Base-by-base conservation (phyloP, 495 filamentous ascomycete species). In the Penicillium roqueforti region DNA sequence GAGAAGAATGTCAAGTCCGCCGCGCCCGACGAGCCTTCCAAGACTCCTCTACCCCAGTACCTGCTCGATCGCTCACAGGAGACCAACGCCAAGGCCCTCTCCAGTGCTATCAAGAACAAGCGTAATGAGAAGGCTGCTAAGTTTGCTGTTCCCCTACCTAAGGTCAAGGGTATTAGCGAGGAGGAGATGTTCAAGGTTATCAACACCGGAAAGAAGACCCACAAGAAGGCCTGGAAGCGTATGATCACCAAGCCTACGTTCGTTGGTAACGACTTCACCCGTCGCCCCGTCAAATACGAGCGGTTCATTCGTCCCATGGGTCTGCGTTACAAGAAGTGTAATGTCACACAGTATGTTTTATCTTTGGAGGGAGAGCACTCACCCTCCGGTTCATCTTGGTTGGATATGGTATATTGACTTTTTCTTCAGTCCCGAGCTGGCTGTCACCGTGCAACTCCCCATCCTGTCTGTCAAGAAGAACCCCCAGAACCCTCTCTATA, bases 121-220 rank as follows among this genome's bases (percentile, higher is more conserved):
- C 77, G 91, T 14, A 79, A 81, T 47, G 92, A 96, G 73, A 95
- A 95, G 80, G 90, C 91, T 19, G 93, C 93, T n/a, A 90, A 95
- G 69, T 99, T 96, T 67, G 82, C 80, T 36, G 93, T 99, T 43
- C 93, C 95, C 13, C 69, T 99, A 65, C 93, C 93, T 14, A 97
- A 96, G 75, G 92, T 97, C 26, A 78, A 85, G 63, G 95, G 95
- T 55, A 96, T 96, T 61, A 83, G 83, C 58, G 91, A 97, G 77
- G 92, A 96, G 79, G 95, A 99, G 76, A 92, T 96, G 85, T 97
- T 99, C 78, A 91, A 91, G 77, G 91, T 96, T 37, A 84, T 99
- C 65, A 93, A 92, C 75, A 99, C 95, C 53, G 93, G 92, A 59
- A 89, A 87, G 79, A 87, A 87, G 75, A 87, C 83, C 16, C 76